Conservation (phyloP, 176 grass and related monocot species). For the Otatea glauca region DNA sequence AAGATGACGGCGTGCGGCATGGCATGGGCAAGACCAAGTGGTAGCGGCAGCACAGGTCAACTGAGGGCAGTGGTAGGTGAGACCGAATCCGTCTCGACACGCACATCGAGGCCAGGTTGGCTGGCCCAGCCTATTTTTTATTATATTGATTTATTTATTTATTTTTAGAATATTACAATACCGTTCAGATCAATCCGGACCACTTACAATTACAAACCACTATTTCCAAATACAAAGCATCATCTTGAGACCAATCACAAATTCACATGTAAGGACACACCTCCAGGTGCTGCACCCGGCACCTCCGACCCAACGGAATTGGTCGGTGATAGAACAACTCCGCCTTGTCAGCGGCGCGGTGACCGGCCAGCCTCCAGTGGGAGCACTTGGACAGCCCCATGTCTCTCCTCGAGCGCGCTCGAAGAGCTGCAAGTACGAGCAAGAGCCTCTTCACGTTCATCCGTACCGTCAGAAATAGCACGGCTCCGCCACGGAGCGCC, state of each 20-base stretch:
- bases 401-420: not conserved
- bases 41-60: too few relatives aligned
- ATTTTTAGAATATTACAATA: too few relatives aligned
- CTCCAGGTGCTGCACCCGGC: conserved; percentile 52
- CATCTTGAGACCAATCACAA: not conserved
- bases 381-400: not conserved
- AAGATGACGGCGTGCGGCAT: too few relatives aligned
- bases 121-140: too few relatives aligned
- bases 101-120: too few relatives aligned
- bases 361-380: conserved; percentile 2
- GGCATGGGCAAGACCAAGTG: too few relatives aligned
- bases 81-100: too few relatives aligned
- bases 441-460: conserved; percentile 8
- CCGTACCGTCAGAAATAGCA: not conserved
- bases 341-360: not conserved
- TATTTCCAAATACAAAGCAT: too few relatives aligned
- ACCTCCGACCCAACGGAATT: conserved; percentile 50
- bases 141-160: too few relatives aligned
- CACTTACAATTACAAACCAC: too few relatives aligned
- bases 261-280: conserved; percentile 34
- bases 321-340: conserved; percentile 53
- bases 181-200: too few relatives aligned
- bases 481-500: not conserved
- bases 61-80: too few relatives aligned
- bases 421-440: conserved; percentile 19